Base-by-base conservation (phyloP, 371 early-diverging fungal genomes). In the Mucor indicus region DNA sequence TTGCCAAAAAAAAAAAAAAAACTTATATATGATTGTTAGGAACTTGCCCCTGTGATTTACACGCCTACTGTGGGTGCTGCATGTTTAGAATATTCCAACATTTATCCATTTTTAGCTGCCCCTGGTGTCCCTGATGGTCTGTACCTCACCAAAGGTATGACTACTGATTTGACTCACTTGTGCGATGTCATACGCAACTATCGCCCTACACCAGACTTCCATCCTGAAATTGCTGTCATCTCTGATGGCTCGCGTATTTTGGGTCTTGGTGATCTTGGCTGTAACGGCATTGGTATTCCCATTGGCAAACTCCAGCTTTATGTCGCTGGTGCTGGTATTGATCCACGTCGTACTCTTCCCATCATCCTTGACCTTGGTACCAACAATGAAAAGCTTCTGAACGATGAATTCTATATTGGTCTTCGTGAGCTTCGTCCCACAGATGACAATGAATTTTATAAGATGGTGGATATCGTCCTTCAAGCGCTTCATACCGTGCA, bases 241-340 rank as follows among this genome's bases (percentile, higher is more conserved):
- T 91, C 95, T 15, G 95, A 96, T 66, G 95, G 96, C 17, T 90
- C 91, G 31, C 89, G 94, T 49, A 93, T 96, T 43, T 83, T 96
- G 24, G 96, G 96, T 12, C 71, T 96, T 16, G 96, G 96, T 32
- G 95, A 95, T 68, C 75, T 93, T 20, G 95, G 95, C 56, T 75
- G 91, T 11, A 89, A 89, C 56, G 96, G 96, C 21, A 92, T 94
- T 86, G 92, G 90, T 24, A 96, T 96, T 55, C 92, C 95, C 7
- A 86, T 94, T 25, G 95, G 95, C 36, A 96, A 94, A 58, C 81
- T 95, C 3, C 92, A 92, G 50, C 75, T 95, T 12, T 92, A 95
- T 55, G 88, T 92, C 24, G 96, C 92, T 13, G 90, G 89, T 37
- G 96, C 90, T 24, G 96, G 96, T 43, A 81, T 96, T 35, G 83